These are phyloP conservation scores for Alternaria arbusti DNA, from an alignment of 2,329 filamentous ascomycete genomes.

Conservation along the genomic window DNA sequence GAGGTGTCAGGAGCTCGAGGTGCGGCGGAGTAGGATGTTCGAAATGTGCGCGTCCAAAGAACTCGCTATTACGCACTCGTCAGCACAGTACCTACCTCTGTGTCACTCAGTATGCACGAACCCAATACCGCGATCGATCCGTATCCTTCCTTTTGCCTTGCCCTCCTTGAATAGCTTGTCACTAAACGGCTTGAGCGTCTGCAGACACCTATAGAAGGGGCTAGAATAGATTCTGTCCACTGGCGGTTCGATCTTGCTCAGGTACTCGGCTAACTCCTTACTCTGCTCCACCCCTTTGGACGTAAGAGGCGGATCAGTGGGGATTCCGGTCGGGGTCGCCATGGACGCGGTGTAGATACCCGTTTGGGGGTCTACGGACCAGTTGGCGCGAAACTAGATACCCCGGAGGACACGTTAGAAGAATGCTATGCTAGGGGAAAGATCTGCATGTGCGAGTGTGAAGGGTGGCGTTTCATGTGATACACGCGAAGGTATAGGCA, in stretches of 20 bases:
- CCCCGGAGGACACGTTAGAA: slow-evolving; percentile 24
- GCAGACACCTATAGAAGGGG: slow-evolving; percentile 52
- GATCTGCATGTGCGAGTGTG: background rate
- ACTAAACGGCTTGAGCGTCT: slow-evolving; percentile 48
- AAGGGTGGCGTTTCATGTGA: slow-evolving; percentile 8
- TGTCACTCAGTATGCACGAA: slow-evolving; percentile 32
- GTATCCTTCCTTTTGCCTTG: slow-evolving; percentile 50
- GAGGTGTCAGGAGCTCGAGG: slow-evolving; percentile 68
- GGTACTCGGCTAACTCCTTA: slow-evolving; percentile 72
- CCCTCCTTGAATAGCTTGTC: slow-evolving; percentile 41
- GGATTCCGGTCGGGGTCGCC: slow-evolving; percentile 81
- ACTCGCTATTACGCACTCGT: slow-evolving; percentile 61
- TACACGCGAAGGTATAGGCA: slow-evolving; percentile 7
- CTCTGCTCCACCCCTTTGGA: slow-evolving; percentile 86
- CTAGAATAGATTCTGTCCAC: slow-evolving; percentile 75
- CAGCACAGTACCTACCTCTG: background rate
- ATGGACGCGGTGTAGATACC: slow-evolving; percentile 75
- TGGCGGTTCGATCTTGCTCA: slow-evolving; percentile 68
- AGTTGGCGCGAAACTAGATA: slow-evolving; percentile 81
- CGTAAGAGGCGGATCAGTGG: slow-evolving; percentile 86
- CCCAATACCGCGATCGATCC: slow-evolving; percentile 62
- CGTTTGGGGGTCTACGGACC: slow-evolving; percentile 81
- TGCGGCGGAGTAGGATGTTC: slow-evolving; percentile 80
- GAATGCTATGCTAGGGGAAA: slow-evolving; percentile 18
- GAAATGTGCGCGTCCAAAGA: slow-evolving; percentile 88